Evolutionary conservation across 495 filamentous ascomycete genomes (phyloP).

Genomic region (Rostrohypoxylon terebratum): DNA sequence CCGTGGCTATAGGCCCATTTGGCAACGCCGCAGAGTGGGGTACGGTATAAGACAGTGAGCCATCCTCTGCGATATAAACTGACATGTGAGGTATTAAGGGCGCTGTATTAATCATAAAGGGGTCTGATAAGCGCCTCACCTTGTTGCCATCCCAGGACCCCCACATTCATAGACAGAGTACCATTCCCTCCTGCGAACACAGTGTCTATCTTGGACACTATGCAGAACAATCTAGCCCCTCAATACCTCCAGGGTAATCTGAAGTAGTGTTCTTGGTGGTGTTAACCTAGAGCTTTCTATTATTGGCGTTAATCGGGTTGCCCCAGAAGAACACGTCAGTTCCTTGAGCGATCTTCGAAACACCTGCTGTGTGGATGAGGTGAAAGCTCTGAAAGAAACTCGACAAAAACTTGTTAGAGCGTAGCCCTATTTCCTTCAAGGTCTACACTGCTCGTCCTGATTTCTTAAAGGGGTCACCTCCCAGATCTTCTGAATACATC

Average conservation of each 20-base stretch:
- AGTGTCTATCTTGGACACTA: slow-evolving; percentile 34
- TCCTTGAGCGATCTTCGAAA: slow-evolving; percentile 32
- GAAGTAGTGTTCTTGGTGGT: slow-evolving; percentile 25
- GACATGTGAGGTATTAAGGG: background rate
- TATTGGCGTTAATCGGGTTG: slow-evolving; percentile 33
- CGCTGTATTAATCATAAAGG: background rate
- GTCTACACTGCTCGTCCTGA: too few species aligned
- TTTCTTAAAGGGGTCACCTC: too few species aligned
- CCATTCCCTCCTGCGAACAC: slow-evolving; percentile 29
- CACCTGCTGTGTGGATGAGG: slow-evolving; percentile 24
- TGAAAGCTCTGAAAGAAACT: too few species aligned
- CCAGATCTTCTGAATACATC: too few species aligned
- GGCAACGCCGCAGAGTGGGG: slow-evolving; percentile 37
- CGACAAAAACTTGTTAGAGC: too few species aligned
- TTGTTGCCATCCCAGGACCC: slow-evolving; percentile 44
- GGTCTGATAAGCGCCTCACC: slow-evolving; percentile 2
- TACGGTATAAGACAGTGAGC: slow-evolving; percentile 37
- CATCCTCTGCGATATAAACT: slow-evolving; percentile 24
- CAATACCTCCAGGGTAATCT: slow-evolving; percentile 30
- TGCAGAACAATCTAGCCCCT: slow-evolving; percentile 32
- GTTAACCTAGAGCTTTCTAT: slow-evolving; percentile 42
- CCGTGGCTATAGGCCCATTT: slow-evolving; percentile 17
- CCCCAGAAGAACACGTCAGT: slow-evolving; percentile 31
- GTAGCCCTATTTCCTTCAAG: too few species aligned
- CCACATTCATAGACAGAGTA: slow-evolving; percentile 35